Percentiles rank a stretch among this genome's conserved stretches.
phyloP scores from a whole-genome alignment of 1,284 basidiomycete species.

The Amylostereum areolatum region DNA sequence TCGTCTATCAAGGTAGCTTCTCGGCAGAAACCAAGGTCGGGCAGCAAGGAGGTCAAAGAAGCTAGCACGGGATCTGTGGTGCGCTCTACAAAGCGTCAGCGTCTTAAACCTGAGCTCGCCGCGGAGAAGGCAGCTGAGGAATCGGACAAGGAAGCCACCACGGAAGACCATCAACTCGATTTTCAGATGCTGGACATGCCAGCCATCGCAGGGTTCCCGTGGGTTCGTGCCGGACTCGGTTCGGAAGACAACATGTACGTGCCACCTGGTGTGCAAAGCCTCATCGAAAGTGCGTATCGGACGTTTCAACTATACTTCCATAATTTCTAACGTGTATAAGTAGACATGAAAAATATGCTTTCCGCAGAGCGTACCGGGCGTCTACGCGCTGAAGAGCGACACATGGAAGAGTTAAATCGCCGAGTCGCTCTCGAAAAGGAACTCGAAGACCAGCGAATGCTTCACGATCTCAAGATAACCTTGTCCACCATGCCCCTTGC shows the following conservation, averaged over 20 bases:
- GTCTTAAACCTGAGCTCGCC: background rate
- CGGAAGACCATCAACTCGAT: slow-evolving; percentile 9
- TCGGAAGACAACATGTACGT: slow-evolving; percentile 24
- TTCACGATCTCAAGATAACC: background rate
- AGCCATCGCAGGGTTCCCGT: slow-evolving; percentile 27
- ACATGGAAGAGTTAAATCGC: slow-evolving; percentile 15
- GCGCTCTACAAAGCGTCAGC: no score
- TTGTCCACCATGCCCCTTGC: no score
- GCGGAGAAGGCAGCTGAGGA: background rate
- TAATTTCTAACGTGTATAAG: no score
- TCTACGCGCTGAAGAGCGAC: slow-evolving; percentile 22
- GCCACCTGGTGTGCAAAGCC: slow-evolving; percentile 26
- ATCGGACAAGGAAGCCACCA: background rate
- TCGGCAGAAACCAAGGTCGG: no score
- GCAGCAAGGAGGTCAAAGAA: no score
- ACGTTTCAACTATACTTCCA: background rate
- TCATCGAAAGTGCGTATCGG: slow-evolving; percentile 26
- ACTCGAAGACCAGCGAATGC: slow-evolving; percentile 9
- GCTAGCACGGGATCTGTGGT: no score
- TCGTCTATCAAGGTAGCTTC: no score
- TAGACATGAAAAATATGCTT: slow-evolving; percentile 27
- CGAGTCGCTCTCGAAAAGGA: slow-evolving; percentile 15
- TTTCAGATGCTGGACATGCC: slow-evolving; percentile 30
- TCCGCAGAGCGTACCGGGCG: slow-evolving; percentile 24
- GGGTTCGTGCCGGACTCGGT: slow-evolving; percentile 16